Percentiles rank a stretch among this genome's conserved stretches.
phyloP scores from a whole-genome alignment of 768 basidiomycete species.

The Leccinum truebloodii region DNA sequence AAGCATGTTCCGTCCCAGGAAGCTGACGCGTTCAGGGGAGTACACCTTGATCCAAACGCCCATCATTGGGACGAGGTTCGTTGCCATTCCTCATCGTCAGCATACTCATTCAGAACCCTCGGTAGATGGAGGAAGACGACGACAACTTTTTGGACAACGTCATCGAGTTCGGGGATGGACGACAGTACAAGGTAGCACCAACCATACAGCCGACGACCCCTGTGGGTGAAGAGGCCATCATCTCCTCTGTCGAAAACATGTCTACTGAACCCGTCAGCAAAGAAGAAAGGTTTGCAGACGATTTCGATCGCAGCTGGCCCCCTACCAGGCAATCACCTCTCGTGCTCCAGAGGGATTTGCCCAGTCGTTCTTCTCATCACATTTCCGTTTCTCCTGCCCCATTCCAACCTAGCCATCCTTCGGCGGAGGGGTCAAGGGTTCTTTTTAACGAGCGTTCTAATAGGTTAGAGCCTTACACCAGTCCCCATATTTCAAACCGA shows the following conservation, averaged over 20 bases:
- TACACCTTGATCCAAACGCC: constrained; percentile 90
- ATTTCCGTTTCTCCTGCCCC: constrained; percentile 38
- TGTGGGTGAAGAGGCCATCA: constrained; percentile 16
- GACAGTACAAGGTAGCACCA: constrained; percentile 81
- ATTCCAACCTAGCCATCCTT: constrained; percentile 44
- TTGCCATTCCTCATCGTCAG: constrained; percentile 15
- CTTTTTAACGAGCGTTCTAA: constrained; percentile 98
- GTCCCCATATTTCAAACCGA: constrained; percentile 45
- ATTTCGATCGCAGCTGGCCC: constrained; percentile 98
- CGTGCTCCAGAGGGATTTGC: constrained; percentile 42
- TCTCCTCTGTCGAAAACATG: constrained; percentile 23
- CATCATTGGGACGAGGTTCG: constrained; percentile 98
- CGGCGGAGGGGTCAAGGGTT: constrained; percentile 63
- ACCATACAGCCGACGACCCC: constrained; percentile 29
- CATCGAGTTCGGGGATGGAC: constrained; percentile 95
- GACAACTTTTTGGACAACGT: constrained; percentile 86
- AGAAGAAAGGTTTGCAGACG: constrained; percentile 88
- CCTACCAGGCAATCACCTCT: constrained; percentile 57
- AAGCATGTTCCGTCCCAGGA: constrained; percentile 72
- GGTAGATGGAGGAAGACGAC: constrained; percentile 88
- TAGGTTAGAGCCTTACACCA: constrained; percentile 79
- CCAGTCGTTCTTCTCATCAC: constrained; percentile 31
- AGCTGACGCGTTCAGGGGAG: constrained; percentile 92
- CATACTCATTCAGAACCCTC: constrained; percentile 10
- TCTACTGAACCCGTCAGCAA: constrained; percentile 60